phyloP scores from a whole-genome alignment of 177 flowering plant genomes.

The Tripterygium wilfordii region DNA sequence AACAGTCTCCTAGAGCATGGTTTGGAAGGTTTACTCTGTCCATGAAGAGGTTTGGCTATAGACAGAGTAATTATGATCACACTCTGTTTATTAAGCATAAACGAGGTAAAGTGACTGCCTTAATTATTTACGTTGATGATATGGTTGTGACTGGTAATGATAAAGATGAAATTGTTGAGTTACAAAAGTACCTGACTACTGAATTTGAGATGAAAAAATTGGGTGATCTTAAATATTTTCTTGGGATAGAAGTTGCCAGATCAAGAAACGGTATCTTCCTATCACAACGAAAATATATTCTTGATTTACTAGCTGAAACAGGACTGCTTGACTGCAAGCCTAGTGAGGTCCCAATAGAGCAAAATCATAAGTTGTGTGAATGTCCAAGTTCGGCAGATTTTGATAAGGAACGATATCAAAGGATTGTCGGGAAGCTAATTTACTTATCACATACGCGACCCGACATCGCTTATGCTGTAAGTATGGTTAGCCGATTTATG shows the following conservation, averaged over 20 bases:
- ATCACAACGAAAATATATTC: neutral
- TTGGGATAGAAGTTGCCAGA: neutral
- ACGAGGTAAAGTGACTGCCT: no score
- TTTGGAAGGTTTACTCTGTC: neutral
- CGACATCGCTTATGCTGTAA: neutral
- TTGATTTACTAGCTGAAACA: neutral
- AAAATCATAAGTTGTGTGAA: neutral
- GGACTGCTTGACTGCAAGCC: neutral
- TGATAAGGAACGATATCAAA: neutral
- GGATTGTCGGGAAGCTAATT: conserved; percentile 1
- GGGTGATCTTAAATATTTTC: neutral
- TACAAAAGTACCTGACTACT: neutral
- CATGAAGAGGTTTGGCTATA: neutral
- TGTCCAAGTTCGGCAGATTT: neutral
- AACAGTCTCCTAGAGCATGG: neutral
- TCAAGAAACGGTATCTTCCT: neutral
- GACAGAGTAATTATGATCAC: neutral
- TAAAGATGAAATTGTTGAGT: neutral
- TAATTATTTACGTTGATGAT: neutral
- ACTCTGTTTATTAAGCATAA: neutral
- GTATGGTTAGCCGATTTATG: neutral
- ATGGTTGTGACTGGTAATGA: neutral
- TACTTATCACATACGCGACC: conserved; percentile 1
- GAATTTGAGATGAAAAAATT: neutral
- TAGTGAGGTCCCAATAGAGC: neutral